Evolutionary conservation across 352 stramenopile genomes (phyloP).

Genomic region (Phytophthora sp.): DNA sequence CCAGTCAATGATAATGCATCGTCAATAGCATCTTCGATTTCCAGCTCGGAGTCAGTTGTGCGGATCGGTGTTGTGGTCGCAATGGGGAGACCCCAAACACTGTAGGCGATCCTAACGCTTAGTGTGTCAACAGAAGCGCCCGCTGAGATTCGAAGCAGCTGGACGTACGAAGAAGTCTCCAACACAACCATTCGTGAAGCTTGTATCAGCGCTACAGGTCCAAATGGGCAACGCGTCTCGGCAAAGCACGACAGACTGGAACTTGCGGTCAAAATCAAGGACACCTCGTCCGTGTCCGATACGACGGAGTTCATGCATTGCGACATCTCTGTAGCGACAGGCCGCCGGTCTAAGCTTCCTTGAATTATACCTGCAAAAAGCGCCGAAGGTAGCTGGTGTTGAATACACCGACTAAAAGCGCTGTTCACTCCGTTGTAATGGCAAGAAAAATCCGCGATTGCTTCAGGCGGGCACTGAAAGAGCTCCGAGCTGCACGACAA

Average conservation of each 20-base stretch:
- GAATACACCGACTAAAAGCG: constrained; percentile 22
- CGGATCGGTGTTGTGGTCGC: constrained; percentile 5
- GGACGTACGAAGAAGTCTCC: constrained; percentile 26
- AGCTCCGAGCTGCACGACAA: constrained; percentile 16
- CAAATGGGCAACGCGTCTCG: constrained; percentile 23
- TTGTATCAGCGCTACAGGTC: constrained; percentile 7
- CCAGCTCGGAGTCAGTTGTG: background rate
- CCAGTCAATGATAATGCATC: constrained; percentile 2
- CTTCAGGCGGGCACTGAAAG: constrained; percentile 6
- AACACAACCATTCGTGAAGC: constrained; percentile 15
- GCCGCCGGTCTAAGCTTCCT: background rate
- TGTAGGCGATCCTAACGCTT: constrained; percentile 11
- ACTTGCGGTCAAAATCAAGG: background rate
- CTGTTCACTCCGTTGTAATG: constrained; percentile 7
- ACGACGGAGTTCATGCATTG: constrained; percentile 1
- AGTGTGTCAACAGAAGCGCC: background rate
- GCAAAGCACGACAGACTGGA: constrained; percentile 21
- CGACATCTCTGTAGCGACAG: constrained; percentile 7
- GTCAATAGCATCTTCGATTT: constrained; percentile 7
- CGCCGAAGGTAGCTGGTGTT: background rate
- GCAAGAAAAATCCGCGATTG: constrained; percentile 6
- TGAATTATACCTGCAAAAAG: background rate
- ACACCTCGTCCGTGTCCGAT: background rate
- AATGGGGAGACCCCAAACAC: background rate
- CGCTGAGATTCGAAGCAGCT: constrained; percentile 17